Evolutionary conservation across 2,329 filamentous ascomycete species (phyloP).

Genomic region (Aspergillus eucalypticola): DNA sequence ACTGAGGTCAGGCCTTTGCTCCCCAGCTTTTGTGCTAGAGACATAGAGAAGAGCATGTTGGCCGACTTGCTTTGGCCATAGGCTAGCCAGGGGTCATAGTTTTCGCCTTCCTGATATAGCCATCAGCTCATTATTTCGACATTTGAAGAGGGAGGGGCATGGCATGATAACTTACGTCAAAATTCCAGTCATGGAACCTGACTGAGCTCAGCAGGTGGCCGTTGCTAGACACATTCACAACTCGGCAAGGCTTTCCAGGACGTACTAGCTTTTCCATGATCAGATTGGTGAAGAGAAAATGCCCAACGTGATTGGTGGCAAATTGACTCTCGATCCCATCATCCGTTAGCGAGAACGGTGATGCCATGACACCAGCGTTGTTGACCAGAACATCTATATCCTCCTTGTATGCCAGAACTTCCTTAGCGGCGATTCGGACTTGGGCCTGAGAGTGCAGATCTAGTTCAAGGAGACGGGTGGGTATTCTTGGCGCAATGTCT

Average conservation of each 20-base stretch:
- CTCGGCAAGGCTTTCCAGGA: neutral
- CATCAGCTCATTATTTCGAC: neutral
- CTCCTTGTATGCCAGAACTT: neutral
- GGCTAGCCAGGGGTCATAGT: neutral
- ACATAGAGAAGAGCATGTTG: neutral
- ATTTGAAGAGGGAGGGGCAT: no score
- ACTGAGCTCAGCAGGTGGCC: neutral
- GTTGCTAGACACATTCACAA: neutral
- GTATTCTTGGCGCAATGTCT: neutral
- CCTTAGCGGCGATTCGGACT: neutral
- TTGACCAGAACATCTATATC: conserved; percentile 40
- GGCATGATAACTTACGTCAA: neutral
- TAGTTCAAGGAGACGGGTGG: neutral
- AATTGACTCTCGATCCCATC: conserved; percentile 42
- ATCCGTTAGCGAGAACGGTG: conserved; percentile 35
- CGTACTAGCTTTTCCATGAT: neutral
- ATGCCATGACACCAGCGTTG: conserved; percentile 47
- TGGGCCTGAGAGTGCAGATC: neutral
- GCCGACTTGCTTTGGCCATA: neutral
- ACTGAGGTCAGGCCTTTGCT: neutral
- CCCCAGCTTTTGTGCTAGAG: neutral
- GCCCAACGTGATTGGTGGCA: conserved; percentile 43
- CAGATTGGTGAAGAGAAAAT: conserved; percentile 41
- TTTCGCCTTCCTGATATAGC: neutral
- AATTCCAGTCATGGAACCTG: neutral